A percentile compares a stretch with the other conserved stretches of the same genome.
Evolutionary conservation across 305 asterid species (phyloP).

Genomic region (Petunia hybrid): DNA sequence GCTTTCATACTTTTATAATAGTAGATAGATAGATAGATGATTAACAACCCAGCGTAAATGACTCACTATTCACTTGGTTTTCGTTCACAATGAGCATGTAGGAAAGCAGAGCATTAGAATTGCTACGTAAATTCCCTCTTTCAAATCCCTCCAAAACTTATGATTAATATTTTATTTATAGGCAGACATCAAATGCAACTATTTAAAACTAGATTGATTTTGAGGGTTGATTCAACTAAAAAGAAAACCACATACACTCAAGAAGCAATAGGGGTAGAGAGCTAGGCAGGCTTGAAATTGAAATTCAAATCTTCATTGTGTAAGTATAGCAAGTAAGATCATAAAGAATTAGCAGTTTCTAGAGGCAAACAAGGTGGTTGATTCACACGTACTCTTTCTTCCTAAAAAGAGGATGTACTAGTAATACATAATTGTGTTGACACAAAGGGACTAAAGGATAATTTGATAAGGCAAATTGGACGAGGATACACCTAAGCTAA

Average conservation of each 20-base stretch:
- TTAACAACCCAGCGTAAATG: too few species aligned
- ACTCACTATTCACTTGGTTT: too few species aligned
- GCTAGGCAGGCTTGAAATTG: neutral
- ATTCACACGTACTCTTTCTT: neutral
- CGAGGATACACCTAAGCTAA: constrained; percentile 21
- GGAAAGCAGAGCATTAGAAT: too few species aligned
- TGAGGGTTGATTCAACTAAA: neutral
- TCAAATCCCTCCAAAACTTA: too few species aligned
- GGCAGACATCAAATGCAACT: neutral
- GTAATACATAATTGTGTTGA: neutral
- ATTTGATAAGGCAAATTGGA: neutral
- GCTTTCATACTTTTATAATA: too few species aligned
- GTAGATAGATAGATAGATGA: too few species aligned
- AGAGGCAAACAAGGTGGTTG: constrained; percentile 7
- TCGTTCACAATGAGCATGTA: too few species aligned
- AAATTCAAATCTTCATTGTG: neutral
- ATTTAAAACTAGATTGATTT: neutral
- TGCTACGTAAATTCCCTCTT: too few species aligned
- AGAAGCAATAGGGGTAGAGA: neutral
- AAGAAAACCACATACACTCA: neutral
- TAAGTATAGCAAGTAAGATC: neutral
- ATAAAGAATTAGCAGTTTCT: neutral
- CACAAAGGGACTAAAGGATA: neutral
- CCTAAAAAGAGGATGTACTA: neutral
- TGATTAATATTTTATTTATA: neutral